Percentiles rank a stretch among this genome's conserved stretches.
Conservation (phyloP, 345 rosid genomes). For the Citrus maxima region DNA sequence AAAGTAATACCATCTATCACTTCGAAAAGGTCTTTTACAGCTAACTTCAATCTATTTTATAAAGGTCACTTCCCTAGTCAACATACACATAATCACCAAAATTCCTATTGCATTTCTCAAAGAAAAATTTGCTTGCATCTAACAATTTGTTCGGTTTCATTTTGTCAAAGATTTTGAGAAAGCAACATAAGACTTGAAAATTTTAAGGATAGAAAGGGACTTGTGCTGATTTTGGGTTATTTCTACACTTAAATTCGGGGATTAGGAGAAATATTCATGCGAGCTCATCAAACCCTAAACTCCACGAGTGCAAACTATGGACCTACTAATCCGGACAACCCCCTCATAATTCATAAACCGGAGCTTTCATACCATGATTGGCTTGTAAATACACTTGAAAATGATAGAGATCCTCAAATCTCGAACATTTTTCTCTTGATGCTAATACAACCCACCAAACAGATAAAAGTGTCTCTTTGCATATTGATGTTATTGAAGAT, state of each 20-base stretch:
- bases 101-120: not conserved
- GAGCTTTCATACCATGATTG: not conserved
- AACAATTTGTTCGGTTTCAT: too few relatives aligned
- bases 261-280: not conserved
- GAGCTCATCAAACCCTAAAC: not conserved
- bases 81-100: not conserved
- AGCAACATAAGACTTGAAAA: not conserved
- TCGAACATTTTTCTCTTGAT: not conserved
- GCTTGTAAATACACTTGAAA: not conserved
- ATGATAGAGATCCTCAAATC: not conserved
- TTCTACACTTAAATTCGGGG: too few relatives aligned
- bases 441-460: not conserved
- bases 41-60: not conserved
- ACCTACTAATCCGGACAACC: not conserved
- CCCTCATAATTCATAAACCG: not conserved
- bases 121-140: not conserved
- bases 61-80: not conserved
- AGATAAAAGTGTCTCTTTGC: not conserved
- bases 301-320: not conserved
- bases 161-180: not conserved
- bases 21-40: not conserved
- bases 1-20: not conserved
- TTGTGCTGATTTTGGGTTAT: too few relatives aligned
- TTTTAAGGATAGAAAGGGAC: too few relatives aligned
- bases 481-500: not conserved